Conservation (phyloP, 257 asterid genomes). For the Solanum clarkiae region DNA sequence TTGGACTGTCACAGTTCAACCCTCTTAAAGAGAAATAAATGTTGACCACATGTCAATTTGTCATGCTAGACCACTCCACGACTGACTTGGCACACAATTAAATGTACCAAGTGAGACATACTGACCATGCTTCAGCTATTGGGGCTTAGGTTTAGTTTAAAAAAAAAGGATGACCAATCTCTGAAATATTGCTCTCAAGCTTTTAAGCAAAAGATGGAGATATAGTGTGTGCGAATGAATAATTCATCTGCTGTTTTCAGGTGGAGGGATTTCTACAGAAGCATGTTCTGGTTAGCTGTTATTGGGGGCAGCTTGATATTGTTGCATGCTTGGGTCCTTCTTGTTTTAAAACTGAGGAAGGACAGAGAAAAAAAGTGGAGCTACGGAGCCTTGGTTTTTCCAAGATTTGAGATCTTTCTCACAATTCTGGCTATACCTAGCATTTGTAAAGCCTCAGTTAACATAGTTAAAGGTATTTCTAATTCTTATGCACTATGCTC, state of each 20-base stretch:
- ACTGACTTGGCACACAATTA: background rate
- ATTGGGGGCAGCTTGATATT: constrained; percentile 46
- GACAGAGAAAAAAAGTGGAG: constrained; percentile 29
- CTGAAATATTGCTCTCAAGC: background rate
- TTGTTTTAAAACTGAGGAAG: constrained; percentile 35
- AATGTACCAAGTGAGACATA: background rate
- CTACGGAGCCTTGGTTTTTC: constrained; percentile 61
- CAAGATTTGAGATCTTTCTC: constrained; percentile 76
- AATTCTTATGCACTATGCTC: background rate
- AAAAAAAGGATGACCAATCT: background rate
- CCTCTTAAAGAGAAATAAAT: background rate
- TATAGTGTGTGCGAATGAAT: background rate
- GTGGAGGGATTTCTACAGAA: constrained; percentile 84
- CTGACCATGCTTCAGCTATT: background rate
- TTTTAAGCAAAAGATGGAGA: background rate
- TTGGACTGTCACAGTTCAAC: background rate
- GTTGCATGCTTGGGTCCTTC: constrained; percentile 37
- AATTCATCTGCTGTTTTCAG: constrained; percentile 17
- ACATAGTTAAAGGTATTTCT: constrained; percentile 45
- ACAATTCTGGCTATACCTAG: constrained; percentile 67
- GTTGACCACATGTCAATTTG: background rate
- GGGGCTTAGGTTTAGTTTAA: background rate
- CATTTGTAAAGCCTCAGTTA: constrained; percentile 58
- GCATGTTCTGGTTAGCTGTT: constrained; percentile 83
- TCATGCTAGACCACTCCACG: background rate